phyloP scores from a whole-genome alignment of 345 rosid genomes.

The Hibiscus tridactylites region DNA sequence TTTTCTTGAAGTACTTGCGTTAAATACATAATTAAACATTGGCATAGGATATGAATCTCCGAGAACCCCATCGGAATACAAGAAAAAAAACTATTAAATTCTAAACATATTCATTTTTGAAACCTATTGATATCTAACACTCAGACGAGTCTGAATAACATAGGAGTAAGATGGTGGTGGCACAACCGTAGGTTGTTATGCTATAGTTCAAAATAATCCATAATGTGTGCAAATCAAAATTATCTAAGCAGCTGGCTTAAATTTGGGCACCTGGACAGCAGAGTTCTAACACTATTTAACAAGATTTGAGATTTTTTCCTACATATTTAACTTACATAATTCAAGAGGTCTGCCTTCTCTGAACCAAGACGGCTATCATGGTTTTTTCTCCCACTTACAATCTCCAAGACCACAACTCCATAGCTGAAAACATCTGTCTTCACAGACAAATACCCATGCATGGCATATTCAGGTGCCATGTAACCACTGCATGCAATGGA shows the following conservation, averaged over 20 bases:
- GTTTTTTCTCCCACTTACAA: slow-evolving; percentile 83
- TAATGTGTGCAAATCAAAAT: not conserved
- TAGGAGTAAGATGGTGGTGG: no score
- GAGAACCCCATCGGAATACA: no score
- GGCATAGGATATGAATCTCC: no score
- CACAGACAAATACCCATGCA: slow-evolving; percentile 74
- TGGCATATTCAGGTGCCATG: slow-evolving; percentile 92
- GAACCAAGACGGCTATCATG: slow-evolving; percentile 31
- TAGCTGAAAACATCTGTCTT: slow-evolving; percentile 83
- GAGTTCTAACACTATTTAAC: no score
- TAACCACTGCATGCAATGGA: slow-evolving; percentile 58
- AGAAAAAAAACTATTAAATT: no score
- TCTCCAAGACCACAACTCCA: slow-evolving; percentile 77
- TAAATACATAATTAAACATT: no score
- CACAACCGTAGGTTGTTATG: no score
- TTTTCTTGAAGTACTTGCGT: no score
- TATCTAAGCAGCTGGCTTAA: not conserved
- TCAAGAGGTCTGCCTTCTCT: slow-evolving; percentile 63
- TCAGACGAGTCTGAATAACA: no score
- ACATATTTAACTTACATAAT: slow-evolving; percentile 50
- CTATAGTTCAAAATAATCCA: not conserved
- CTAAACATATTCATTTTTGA: no score
- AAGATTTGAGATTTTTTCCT: not conserved
- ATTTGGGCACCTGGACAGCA: not conserved
- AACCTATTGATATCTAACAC: no score